These are phyloP conservation scores for Neotropicomus parvogracilis DNA, from an alignment of 1,284 basidiomycete species.

Conservation along the genomic window DNA sequence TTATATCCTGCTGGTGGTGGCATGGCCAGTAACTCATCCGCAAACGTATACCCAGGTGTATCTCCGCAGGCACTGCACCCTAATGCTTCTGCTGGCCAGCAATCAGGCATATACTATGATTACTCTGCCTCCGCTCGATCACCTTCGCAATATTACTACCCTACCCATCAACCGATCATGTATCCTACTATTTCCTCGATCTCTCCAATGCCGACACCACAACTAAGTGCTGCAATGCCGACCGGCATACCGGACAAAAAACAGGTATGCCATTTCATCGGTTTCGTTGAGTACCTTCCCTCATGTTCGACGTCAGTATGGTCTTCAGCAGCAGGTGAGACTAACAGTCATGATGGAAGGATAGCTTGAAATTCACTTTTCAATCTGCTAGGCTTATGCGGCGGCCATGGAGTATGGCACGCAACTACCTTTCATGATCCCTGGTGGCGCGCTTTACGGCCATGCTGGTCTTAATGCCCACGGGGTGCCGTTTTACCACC, in stretches of 20 bases:
- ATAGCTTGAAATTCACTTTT: constrained; percentile 40
- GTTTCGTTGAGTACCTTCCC: constrained; percentile 4
- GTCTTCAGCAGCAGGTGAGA: constrained; percentile 48
- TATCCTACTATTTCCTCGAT: constrained; percentile 49
- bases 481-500: constrained; percentile 39
- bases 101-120: constrained; percentile 58
- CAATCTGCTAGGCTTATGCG: constrained; percentile 43
- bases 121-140: constrained; percentile 47
- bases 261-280: constrained; percentile 43
- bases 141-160: constrained; percentile 60
- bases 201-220: constrained; percentile 52
- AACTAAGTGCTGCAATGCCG: constrained; percentile 41
- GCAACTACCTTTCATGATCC: constrained; percentile 47
- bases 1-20: constrained; percentile 47
- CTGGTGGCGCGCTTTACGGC: constrained; percentile 43
- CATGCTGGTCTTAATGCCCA: constrained; percentile 31
- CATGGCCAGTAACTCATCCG: constrained; percentile 40
- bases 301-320: constrained; percentile 38
- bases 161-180: constrained; percentile 54
- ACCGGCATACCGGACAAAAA: constrained; percentile 54
- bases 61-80: constrained; percentile 45
- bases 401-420: constrained; percentile 45
- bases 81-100: constrained; percentile 44
- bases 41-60: constrained; percentile 47
- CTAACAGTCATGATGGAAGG: constrained; percentile 36